Evolutionary conservation across 140 eudicot genomes (phyloP).

Genomic region (Artemisia princeps): DNA sequence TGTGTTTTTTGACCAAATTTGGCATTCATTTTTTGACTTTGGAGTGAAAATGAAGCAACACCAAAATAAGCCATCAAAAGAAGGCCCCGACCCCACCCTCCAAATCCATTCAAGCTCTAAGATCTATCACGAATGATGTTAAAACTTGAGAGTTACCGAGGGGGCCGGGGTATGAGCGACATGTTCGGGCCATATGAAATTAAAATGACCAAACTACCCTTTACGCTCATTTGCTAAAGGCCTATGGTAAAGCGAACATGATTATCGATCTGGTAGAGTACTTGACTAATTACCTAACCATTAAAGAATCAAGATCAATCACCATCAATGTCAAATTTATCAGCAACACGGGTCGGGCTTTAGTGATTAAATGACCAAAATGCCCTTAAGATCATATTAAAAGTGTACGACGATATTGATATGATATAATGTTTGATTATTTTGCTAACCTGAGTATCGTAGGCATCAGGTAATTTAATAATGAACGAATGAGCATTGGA

Average conservation of each 20-base stretch:
- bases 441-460: slow-evolving; percentile 66
- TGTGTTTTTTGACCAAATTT: slow-evolving; percentile 42
- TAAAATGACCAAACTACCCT: slow-evolving; percentile 10
- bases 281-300: not conserved
- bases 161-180: not conserved
- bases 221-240: not conserved
- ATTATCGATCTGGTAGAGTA: not conserved
- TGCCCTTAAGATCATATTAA: slow-evolving; percentile 1
- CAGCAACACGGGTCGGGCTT: not conserved
- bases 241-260: not conserved
- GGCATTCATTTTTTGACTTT: slow-evolving; percentile 8
- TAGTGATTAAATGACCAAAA: slow-evolving; percentile 6
- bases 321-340: slow-evolving; percentile 16
- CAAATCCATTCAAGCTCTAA: slow-evolving; percentile 9
- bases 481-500: slow-evolving; percentile 89
- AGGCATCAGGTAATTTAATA: slow-evolving; percentile 68
- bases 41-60: slow-evolving; percentile 26
- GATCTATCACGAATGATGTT: not conserved
- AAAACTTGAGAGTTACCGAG: not conserved
- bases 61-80: slow-evolving; percentile 23
- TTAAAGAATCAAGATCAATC: slow-evolving; percentile 27
- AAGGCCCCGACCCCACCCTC: slow-evolving; percentile 30
- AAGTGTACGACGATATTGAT: not conserved
- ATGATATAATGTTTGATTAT: not conserved
- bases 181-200: not conserved